Conservation (phyloP, 805 yeast species). For the Myxozyma melibiosi region DNA sequence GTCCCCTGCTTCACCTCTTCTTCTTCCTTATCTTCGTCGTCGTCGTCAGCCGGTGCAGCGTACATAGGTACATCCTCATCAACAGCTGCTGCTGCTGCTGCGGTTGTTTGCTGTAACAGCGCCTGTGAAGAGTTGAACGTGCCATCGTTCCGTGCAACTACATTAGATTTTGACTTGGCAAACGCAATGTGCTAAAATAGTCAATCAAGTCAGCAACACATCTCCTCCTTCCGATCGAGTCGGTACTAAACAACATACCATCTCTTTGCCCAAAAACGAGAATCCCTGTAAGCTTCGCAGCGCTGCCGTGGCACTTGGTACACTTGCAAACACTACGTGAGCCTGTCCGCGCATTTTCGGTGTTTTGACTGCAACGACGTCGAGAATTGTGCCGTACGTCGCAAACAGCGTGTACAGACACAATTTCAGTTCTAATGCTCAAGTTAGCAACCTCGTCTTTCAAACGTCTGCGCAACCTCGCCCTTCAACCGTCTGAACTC, state of each 20-base stretch:
- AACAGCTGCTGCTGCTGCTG: not conserved
- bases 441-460: not conserved
- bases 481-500: no score
- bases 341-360: conserved; percentile 50
- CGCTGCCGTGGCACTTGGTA: conserved; percentile 41
- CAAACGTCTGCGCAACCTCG: no score
- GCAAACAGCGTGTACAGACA: conserved; percentile 45
- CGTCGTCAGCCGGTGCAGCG: conserved; percentile 13
- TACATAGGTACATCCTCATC: conserved; percentile 20
- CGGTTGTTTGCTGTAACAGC: no score
- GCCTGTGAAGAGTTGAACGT: conserved; percentile 35
- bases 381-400: conserved; percentile 44
- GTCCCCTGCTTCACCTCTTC: conserved; percentile 11
- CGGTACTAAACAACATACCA: conserved; percentile 26
- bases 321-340: conserved; percentile 42
- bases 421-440: conserved; percentile 40
- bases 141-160: conserved; percentile 40
- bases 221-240: not conserved
- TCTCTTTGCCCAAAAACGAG: conserved; percentile 42
- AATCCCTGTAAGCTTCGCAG: conserved; percentile 39
- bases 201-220: conserved; percentile 2
- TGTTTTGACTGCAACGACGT: conserved; percentile 44
- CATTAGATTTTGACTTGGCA: conserved; percentile 40
- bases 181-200: conserved; percentile 37
- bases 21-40: conserved; percentile 23